Evolutionary conservation across 2,329 filamentous ascomycete species (phyloP).

Genomic region (Cladosporium sphaerospermum): DNA sequence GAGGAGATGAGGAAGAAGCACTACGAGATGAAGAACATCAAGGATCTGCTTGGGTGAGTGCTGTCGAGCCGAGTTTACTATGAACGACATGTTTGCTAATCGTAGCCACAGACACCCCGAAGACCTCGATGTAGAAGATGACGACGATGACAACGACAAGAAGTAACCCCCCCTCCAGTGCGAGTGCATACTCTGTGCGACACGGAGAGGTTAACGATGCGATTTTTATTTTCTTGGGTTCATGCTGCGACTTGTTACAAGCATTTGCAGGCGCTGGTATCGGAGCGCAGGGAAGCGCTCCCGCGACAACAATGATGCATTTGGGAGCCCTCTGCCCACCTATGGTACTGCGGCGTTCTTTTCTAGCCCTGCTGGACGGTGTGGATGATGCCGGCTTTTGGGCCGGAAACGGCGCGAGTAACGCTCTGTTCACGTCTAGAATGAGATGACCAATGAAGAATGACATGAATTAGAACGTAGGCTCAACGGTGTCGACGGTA

Average conservation of each 20-base stretch:
- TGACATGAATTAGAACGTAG: too few species aligned
- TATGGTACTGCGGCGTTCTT: too few species aligned
- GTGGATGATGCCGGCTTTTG: too few species aligned
- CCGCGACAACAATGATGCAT: background rate
- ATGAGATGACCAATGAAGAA: too few species aligned
- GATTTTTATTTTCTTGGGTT: background rate
- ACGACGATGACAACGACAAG: constrained; percentile 6
- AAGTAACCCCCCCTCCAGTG: background rate
- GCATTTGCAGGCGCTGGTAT: constrained; percentile 6
- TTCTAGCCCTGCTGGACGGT: too few species aligned
- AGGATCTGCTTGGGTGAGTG: constrained; percentile 69
- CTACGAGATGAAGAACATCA: constrained; percentile 97
- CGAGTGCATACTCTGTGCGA: background rate
- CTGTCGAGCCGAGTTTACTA: background rate
- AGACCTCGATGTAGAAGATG: constrained; percentile 8
- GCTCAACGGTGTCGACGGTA: too few species aligned
- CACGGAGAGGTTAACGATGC: too few species aligned
- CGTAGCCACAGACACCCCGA: constrained; percentile 4
- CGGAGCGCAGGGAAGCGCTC: background rate
- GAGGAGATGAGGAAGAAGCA: constrained; percentile 90
- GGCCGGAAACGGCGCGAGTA: too few species aligned
- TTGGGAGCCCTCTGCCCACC: too few species aligned
- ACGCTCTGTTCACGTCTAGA: too few species aligned
- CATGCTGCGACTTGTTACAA: too few species aligned
- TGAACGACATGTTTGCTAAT: too few species aligned